Evolutionary conservation across 495 filamentous ascomycete species (phyloP).

Genomic region (Echria macrotheca): DNA sequence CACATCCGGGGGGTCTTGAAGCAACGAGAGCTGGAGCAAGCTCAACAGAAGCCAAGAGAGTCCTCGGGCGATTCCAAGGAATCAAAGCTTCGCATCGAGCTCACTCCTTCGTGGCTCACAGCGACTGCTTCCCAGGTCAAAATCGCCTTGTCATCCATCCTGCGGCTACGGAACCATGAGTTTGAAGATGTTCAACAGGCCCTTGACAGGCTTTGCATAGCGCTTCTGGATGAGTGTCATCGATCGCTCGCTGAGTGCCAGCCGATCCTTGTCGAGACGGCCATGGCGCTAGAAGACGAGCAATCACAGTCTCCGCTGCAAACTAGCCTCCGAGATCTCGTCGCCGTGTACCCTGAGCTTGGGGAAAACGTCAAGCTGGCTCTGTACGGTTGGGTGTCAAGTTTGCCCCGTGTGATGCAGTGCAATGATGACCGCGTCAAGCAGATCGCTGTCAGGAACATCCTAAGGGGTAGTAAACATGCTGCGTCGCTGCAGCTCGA

Average conservation of each 20-base stretch:
- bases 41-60: constrained; percentile 1
- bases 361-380: constrained; percentile 64
- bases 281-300: constrained; percentile 63
- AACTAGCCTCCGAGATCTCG: constrained; percentile 53
- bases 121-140: constrained; percentile 80
- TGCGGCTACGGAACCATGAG: constrained; percentile 72
- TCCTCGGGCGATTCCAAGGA: not conserved
- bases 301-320: constrained; percentile 39
- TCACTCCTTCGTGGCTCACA: constrained; percentile 67
- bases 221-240: constrained; percentile 70
- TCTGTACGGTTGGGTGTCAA: constrained; percentile 73
- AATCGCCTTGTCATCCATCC: constrained; percentile 70
- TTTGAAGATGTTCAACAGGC: constrained; percentile 63
- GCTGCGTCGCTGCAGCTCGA: constrained; percentile 60
- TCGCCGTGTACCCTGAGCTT: constrained; percentile 57
- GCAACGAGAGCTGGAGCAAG: constrained; percentile 3
- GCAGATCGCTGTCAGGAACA: constrained; percentile 61
- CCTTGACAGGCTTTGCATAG: constrained; percentile 63
- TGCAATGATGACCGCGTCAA: constrained; percentile 75
- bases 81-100: constrained; percentile 15
- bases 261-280: constrained; percentile 69
- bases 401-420: constrained; percentile 78
- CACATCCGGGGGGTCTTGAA: constrained; percentile 39
- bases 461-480: constrained; percentile 67
- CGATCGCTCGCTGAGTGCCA: constrained; percentile 65